Evolutionary conservation across 2,329 filamentous ascomycete species (phyloP), one percentile per base, ranked within the genome.

Genomic region (Colletotrichum tropicale): DNA sequence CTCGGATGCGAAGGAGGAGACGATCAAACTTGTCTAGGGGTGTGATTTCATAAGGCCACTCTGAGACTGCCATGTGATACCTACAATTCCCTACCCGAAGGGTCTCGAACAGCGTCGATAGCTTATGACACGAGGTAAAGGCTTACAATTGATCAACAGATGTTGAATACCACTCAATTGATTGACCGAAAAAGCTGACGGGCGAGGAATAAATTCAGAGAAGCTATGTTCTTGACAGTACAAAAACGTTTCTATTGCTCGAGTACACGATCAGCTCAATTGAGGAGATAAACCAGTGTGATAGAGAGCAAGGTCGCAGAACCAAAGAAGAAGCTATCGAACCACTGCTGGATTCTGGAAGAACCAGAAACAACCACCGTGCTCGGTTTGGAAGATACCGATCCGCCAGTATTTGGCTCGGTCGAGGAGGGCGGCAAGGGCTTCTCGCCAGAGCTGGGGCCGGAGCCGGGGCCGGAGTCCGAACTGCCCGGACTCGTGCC

Each of bases 121-220:
- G 24, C 36, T 43, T 6, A 10, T 43, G 0, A 43, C 38, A 10
- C n/a, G 38, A 12, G 10, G 38, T 43, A 1, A 3, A 10, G 38
- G 9, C 10, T n/a, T 6, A 0, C 38, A 43, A 43, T 43, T 10
- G 18, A 43, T 43, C 2, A 3, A 43, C 1, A 43, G 0, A 43
- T 43, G 3, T 18, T 43, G 0, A 18, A n/a, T 0, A 1, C 8
- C 38, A 16, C 0, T 43, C 38, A n/a, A 43, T 2, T 6, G 1
- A 43, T 10, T 43, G 0, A 43, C 8, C 0, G 18, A 3, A 43
- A 43, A 43, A 2, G 2, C 16, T 43, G 3, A 38, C 16, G 36
- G n/a, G n/a, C n/a, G n/a, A 24, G 24, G 9, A 1, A 43, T n/a
- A 0, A 2, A n/a, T 43, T 12, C 18, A 43, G 0, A 43, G 18